These are phyloP conservation scores for Flaveria floridana DNA, from an alignment of 140 eudicot genomes.

Conservation along the genomic window DNA sequence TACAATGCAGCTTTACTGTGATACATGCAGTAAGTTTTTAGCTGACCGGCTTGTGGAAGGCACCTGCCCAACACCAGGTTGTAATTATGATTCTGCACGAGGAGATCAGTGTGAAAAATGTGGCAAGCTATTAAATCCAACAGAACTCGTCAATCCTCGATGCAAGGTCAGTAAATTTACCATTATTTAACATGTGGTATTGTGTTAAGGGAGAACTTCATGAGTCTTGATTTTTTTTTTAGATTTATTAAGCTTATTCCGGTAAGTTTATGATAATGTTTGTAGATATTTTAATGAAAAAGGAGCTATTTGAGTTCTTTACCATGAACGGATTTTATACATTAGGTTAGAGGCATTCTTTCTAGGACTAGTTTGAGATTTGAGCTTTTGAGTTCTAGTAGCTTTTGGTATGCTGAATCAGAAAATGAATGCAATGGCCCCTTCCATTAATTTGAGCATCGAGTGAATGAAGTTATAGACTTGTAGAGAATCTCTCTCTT, in stretches of 20 bases:
- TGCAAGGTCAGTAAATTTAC: constrained; percentile 61
- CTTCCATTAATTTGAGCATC: not conserved
- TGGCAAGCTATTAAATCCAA: constrained; percentile 87
- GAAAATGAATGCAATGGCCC: not conserved
- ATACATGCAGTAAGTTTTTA: constrained; percentile 71
- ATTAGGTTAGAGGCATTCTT: not conserved
- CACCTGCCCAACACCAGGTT: constrained; percentile 76
- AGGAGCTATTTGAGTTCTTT: not conserved
- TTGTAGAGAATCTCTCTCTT: not conserved
- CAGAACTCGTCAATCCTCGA: constrained; percentile 71
- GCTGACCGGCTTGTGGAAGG: constrained; percentile 97
- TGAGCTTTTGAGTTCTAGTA: not conserved
- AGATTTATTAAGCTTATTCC: not conserved
- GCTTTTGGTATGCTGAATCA: not conserved
- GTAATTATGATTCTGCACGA: constrained; percentile 91
- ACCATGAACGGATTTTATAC: not conserved
- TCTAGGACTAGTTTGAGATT: not conserved
- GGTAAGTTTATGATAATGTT: not conserved
- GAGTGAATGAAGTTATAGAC: not conserved
- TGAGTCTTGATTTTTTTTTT: not conserved
- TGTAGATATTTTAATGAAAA: not conserved
- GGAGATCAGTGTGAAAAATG: constrained; percentile 98
- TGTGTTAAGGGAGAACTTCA: not conserved
- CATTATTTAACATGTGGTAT: not conserved
- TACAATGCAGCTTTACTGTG: constrained; percentile 80